Evolutionary conservation across 352 stramenopile species (phyloP).

Genomic region (Phytophthora litchii): DNA sequence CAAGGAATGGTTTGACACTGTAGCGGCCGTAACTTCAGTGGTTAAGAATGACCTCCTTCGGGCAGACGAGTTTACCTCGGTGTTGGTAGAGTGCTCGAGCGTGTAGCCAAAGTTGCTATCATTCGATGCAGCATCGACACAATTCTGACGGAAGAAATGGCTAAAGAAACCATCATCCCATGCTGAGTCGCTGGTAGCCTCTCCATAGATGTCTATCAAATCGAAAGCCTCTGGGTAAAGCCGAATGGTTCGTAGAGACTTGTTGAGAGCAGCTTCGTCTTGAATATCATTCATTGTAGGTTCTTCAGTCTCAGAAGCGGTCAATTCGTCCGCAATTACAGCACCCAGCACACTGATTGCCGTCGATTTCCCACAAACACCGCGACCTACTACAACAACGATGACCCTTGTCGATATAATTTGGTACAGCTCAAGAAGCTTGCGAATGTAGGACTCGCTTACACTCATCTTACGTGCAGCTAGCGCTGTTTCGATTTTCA

Average conservation of each 20-base stretch:
- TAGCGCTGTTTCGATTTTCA: constrained; percentile 35
- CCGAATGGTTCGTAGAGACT: constrained; percentile 37
- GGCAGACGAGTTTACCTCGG: constrained; percentile 1
- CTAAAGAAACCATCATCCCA: constrained; percentile 69
- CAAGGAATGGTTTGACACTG: constrained; percentile 17
- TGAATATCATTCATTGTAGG: not conserved
- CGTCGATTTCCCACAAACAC: constrained; percentile 65
- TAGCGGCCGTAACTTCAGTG: not conserved
- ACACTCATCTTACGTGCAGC: constrained; percentile 29
- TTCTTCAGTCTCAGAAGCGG: not conserved
- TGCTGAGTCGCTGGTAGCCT: constrained; percentile 44
- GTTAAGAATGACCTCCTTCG: constrained; percentile 11
- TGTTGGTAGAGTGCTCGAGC: constrained; percentile 9
- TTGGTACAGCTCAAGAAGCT: constrained; percentile 67
- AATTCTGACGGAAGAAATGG: constrained; percentile 64
- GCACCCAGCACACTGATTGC: constrained; percentile 49
- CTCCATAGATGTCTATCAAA: constrained; percentile 57
- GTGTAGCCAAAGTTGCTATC: constrained; percentile 9
- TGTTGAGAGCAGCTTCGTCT: constrained; percentile 1
- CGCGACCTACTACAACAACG: constrained; percentile 55
- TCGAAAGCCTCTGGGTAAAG: constrained; percentile 53
- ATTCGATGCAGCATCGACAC: constrained; percentile 24
- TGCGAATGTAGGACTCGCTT: constrained; percentile 56
- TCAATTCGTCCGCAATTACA: constrained; percentile 27
- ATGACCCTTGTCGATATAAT: constrained; percentile 43